phyloP scores from a whole-genome alignment of 140 eudicot species.

The Flaveria floridana region DNA sequence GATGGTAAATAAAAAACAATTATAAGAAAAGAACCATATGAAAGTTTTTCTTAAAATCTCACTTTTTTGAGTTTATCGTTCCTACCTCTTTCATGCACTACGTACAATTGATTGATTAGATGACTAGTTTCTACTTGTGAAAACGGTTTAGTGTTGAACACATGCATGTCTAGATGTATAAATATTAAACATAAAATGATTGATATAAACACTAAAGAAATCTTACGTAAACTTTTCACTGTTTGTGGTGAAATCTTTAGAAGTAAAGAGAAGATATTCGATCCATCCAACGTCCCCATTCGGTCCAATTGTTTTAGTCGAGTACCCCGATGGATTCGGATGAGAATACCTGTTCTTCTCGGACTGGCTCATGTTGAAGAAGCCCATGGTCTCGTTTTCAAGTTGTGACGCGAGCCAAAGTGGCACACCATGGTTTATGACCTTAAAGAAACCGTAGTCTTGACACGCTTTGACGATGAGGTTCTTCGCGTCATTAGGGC shows the following conservation, averaged over 20 bases:
- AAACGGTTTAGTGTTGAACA: too few relatives aligned
- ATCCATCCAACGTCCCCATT: conserved; percentile 72
- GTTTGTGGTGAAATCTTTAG: conserved; percentile 37
- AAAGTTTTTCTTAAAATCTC: too few relatives aligned
- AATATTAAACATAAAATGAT: neutral
- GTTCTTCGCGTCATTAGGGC: conserved; percentile 40
- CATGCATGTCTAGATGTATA: too few relatives aligned
- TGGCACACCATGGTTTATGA: conserved; percentile 58
- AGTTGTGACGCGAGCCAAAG: conserved; percentile 32
- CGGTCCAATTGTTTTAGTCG: conserved; percentile 49
- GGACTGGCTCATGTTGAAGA: conserved; percentile 43
- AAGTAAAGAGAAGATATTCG: conserved; percentile 59
- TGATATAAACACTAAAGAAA: neutral
- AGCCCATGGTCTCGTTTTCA: conserved; percentile 48
- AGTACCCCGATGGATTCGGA: conserved; percentile 55
- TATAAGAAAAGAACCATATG: too few relatives aligned
- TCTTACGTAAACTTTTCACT: conserved; percentile 44
- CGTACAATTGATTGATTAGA: neutral
- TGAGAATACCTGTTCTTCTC: conserved; percentile 47
- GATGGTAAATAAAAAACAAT: too few relatives aligned
- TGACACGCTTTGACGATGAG: conserved; percentile 61
- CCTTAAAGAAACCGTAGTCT: conserved; percentile 70
- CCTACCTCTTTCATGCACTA: neutral
- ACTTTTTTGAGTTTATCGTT: too few relatives aligned
- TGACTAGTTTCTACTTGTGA: too few relatives aligned